These are phyloP conservation scores for Pseudogymnoascus sp. DNA, from an alignment of 2,329 filamentous ascomycete species.

Conservation along the genomic window DNA sequence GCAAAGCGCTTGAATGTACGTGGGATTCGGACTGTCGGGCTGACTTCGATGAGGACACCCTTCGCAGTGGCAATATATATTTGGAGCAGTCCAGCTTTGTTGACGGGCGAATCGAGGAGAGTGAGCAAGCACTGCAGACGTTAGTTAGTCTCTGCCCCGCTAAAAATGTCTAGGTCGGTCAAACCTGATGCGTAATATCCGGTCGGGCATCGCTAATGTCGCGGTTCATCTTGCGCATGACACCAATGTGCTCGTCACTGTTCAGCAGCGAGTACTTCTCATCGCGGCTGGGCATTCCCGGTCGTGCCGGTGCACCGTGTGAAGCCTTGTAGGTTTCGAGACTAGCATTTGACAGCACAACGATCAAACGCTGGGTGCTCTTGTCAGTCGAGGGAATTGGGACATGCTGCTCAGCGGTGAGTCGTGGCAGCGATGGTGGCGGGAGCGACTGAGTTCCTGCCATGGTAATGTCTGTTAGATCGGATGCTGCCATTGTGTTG, in stretches of 20 bases:
- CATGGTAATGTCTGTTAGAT: slow-evolving; percentile 19
- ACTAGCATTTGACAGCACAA: slow-evolving; percentile 93
- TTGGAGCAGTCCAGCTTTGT: slow-evolving; percentile 94
- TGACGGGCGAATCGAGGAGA: slow-evolving; percentile 93
- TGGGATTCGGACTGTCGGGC: slow-evolving; percentile 93
- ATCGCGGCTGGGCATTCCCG: slow-evolving; percentile 57
- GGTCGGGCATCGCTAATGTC: slow-evolving; percentile 97
- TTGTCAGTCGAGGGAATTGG: slow-evolving; percentile 82
- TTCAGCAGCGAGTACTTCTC: slow-evolving; percentile 97
- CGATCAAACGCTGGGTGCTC: slow-evolving; percentile 82
- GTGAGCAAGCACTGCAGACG: slow-evolving; percentile 78
- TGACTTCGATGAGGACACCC: slow-evolving; percentile 94
- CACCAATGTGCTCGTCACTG: slow-evolving; percentile 97
- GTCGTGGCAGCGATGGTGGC: slow-evolving; percentile 78
- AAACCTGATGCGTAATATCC: slow-evolving; percentile 96
- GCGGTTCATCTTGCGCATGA: slow-evolving; percentile 99
- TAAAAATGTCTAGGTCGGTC: slow-evolving; percentile 25
- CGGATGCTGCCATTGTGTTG: neutral
- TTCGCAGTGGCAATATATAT: slow-evolving; percentile 98
- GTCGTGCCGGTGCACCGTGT: slow-evolving; percentile 55
- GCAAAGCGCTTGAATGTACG: slow-evolving; percentile 98
- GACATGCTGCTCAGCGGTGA: slow-evolving; percentile 86
- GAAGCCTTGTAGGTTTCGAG: slow-evolving; percentile 95
- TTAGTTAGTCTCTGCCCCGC: slow-evolving; percentile 20
- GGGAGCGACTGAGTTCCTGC: slow-evolving; percentile 90